These are phyloP conservation scores for Epicoccum sorghinum DNA, from an alignment of 2,329 filamentous ascomycete species.

Conservation along the genomic window DNA sequence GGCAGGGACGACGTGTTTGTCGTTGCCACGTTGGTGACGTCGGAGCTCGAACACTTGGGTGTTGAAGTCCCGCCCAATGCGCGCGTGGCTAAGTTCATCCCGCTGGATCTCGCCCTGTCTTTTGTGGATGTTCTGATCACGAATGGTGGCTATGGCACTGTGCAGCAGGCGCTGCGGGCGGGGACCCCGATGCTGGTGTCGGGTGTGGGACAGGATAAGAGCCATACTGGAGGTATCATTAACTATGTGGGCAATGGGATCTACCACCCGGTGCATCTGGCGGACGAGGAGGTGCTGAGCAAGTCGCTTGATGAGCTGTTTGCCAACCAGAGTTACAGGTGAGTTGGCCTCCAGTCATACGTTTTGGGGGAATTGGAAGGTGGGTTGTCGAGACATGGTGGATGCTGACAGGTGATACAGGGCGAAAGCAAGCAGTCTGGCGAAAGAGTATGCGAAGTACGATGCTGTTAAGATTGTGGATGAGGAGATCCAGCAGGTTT, in stretches of 20 bases:
- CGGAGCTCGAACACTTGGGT: constrained; percentile 21
- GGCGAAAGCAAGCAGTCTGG: background rate
- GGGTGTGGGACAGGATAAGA: constrained; percentile 48
- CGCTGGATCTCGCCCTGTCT: constrained; percentile 55
- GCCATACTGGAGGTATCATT: constrained; percentile 46
- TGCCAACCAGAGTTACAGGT: constrained; percentile 10
- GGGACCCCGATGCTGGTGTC: constrained; percentile 57
- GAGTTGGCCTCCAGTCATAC: background rate
- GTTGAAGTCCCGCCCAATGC: constrained; percentile 49
- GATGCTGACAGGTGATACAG: background rate
- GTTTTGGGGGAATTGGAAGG: background rate
- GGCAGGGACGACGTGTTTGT: constrained; percentile 49
- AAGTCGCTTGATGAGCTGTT: constrained; percentile 11
- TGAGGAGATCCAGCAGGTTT: constrained; percentile 3
- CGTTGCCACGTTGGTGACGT: constrained; percentile 42
- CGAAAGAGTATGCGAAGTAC: constrained; percentile 11
- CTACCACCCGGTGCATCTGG: constrained; percentile 12
- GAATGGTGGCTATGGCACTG: constrained; percentile 58
- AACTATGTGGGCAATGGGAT: constrained; percentile 17
- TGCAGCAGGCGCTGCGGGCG: constrained; percentile 53
- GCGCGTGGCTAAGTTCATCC: constrained; percentile 54
- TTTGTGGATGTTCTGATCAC: constrained; percentile 49
- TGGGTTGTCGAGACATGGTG: background rate
- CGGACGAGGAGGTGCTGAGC: background rate
- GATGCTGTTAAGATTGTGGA: constrained; percentile 14